Evolutionary conservation across 148 eudicot species (phyloP).

Genomic region (Silene conica): DNA sequence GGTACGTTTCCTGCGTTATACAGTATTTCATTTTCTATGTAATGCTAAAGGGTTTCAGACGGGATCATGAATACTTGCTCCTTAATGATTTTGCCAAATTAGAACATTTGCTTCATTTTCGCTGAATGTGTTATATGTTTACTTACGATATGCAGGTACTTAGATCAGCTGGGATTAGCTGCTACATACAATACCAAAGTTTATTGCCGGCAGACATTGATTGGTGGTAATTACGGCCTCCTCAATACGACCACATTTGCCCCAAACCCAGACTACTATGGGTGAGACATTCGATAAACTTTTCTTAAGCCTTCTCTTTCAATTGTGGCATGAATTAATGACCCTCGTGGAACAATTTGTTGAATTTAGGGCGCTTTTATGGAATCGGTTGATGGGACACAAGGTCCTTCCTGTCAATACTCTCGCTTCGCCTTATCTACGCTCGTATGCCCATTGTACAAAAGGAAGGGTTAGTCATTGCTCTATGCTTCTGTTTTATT

Average conservation of each 20-base stretch:
- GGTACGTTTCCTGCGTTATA: constrained; percentile 40
- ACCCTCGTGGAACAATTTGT: constrained; percentile 7
- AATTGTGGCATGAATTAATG: neutral
- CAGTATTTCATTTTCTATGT: too few relatives aligned
- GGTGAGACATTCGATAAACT: constrained; percentile 34
- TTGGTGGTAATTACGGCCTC: constrained; percentile 89
- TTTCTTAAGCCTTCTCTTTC: neutral
- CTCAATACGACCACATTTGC: constrained; percentile 55
- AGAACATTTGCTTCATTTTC: neutral
- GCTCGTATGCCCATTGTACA: constrained; percentile 79
- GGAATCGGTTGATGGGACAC: constrained; percentile 82
- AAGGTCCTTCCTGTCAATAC: constrained; percentile 58
- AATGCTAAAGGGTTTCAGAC: too few relatives aligned
- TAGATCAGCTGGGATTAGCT: constrained; percentile 84
- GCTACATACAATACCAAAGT: constrained; percentile 72
- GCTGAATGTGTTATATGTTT: neutral
- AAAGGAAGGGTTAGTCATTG: constrained; percentile 60
- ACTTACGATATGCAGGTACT: constrained; percentile 43
- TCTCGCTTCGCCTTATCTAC: constrained; percentile 48
- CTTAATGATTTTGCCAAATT: too few relatives aligned
- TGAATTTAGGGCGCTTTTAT: constrained; percentile 66
- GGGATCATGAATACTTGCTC: neutral
- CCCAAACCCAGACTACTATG: constrained; percentile 87
- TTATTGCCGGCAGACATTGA: constrained; percentile 73
- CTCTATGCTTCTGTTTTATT: neutral